These are phyloP conservation scores for Hypoxylon fuscum DNA, from an alignment of 495 filamentous ascomycete species.

Conservation along the genomic window DNA sequence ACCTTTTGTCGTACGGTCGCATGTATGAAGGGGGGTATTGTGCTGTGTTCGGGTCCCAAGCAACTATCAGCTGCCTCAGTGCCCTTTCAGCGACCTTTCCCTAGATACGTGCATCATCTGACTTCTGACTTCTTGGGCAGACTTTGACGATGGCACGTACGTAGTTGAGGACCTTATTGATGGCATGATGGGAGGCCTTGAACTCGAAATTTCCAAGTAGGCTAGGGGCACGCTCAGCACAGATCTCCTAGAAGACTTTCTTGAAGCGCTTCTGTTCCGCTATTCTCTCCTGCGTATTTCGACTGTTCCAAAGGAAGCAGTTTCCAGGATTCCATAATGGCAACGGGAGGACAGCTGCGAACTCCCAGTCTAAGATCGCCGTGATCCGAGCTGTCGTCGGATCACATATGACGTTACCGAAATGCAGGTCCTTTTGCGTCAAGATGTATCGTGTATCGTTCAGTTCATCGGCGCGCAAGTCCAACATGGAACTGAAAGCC, in stretches of 20 bases:
- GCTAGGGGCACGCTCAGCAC: neutral
- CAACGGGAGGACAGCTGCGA: slow-evolving; percentile 45
- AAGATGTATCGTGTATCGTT: slow-evolving; percentile 39
- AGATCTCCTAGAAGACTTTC: neutral
- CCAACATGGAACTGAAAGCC: neutral
- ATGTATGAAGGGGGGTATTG: too few relatives aligned
- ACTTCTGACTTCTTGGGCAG: neutral
- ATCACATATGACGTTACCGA: slow-evolving; percentile 50
- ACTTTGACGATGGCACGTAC: slow-evolving; percentile 37
- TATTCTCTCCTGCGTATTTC: slow-evolving; percentile 28
- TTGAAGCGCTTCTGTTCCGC: slow-evolving; percentile 37
- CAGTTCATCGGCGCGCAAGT: slow-evolving; percentile 22
- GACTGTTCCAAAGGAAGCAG: slow-evolving; percentile 43
- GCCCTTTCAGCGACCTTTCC: neutral
- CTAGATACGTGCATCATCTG: neutral
- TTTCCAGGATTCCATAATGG: slow-evolving; percentile 44
- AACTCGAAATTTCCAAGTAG: neutral
- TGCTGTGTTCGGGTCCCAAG: too few relatives aligned
- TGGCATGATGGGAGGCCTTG: neutral
- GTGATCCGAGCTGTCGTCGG: slow-evolving; percentile 40
- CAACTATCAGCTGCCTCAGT: neutral
- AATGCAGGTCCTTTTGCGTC: slow-evolving; percentile 52
- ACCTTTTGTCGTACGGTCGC: too few relatives aligned
- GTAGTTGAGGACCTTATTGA: slow-evolving; percentile 12
- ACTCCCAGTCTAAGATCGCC: slow-evolving; percentile 53